Evolutionary conservation across 1,139 yeast genomes (phyloP).

Genomic region (Fermentozyma sake): DNA sequence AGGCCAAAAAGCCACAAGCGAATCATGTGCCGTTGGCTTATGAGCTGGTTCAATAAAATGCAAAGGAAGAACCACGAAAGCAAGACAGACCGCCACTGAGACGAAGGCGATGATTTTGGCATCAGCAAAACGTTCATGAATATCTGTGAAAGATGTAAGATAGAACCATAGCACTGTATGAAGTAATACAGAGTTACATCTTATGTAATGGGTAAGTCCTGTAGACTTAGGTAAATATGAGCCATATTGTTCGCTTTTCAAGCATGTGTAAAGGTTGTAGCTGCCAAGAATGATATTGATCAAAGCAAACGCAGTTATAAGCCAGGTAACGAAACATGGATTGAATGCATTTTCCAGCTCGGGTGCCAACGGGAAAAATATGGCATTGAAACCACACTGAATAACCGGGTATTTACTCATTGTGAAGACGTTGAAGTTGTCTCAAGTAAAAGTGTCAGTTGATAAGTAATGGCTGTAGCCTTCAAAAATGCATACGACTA

Average conservation of each 20-base stretch:
- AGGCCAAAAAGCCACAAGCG: conserved; percentile 43
- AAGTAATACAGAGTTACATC: conserved; percentile 22
- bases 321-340: conserved; percentile 47
- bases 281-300: conserved; percentile 18
- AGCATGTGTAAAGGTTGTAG: conserved; percentile 18
- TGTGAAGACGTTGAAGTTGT: no score
- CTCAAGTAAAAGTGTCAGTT: no score
- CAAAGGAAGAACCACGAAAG: conserved; percentile 29
- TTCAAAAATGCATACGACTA: no score
- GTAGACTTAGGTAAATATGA: conserved; percentile 22
- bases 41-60: conserved; percentile 37
- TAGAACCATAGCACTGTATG: conserved; percentile 21
- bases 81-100: conserved; percentile 11
- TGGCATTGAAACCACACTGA: conserved; percentile 6
- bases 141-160: conserved; percentile 14
- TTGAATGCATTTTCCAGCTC: conserved; percentile 46
- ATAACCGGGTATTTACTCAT: conserved; percentile 5
- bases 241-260: conserved; percentile 14
- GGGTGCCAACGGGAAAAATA: conserved; percentile 15
- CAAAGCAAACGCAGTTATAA: conserved; percentile 15
- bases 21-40: conserved; percentile 28
- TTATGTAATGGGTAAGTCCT: conserved; percentile 25
- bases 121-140: conserved; percentile 20
- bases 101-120: conserved; percentile 20
- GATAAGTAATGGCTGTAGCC: no score